Base-by-base conservation (phyloP, 225 moss, liverwort and hornwort genomes). In the Pseudoscleropodium purum region DNA sequence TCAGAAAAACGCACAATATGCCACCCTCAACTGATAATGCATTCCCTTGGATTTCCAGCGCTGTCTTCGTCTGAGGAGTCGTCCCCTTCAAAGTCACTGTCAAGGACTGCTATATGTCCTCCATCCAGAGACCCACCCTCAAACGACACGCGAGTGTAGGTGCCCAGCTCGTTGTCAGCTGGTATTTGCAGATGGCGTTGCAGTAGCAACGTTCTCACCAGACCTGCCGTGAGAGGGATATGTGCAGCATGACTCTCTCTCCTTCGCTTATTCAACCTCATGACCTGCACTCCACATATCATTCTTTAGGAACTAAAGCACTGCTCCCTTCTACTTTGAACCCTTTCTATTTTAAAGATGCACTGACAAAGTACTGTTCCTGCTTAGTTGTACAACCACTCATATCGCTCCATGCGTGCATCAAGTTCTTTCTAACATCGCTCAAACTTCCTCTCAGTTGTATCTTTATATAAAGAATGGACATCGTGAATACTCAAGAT, bases 31-130 rank as follows among this genome's bases (percentile, higher is more conserved):
- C 95, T 96, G 67, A 96, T 96, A 34, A 97, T 96, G 92, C 98
- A 98, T 91, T 98, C 98, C 63, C 97, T 97, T 29, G 94, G 95
- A 72, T 94, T 95, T 81, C 92, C 90, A 68, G 90, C 76, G 49
- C 91, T 87, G 60, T 96, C 96, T 34, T 98, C 96, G 68, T 96
- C 93, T 30, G 93, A 93, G 83, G 95, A 96, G 84, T 95, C 95
- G 13, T 96, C 97, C 23, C 94, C 95, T 65, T 96, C 96, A 31
- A 93, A 93, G 73, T 96, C 95, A 84, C 95, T 95, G 81, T 97
- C 96, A 72, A 92, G 39, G 17, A 90, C 88, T n/a, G 90, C 91
- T 27, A 93, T 92, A 41, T 93, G 92, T 11, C 95, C 94, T 68
- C 94, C 97, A 79, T 96, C 96, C 72, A 94, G 88, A 69, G 88